These are phyloP conservation scores for Royoungia palumana DNA, from an alignment of 768 basidiomycete genomes.

Conservation along the genomic window DNA sequence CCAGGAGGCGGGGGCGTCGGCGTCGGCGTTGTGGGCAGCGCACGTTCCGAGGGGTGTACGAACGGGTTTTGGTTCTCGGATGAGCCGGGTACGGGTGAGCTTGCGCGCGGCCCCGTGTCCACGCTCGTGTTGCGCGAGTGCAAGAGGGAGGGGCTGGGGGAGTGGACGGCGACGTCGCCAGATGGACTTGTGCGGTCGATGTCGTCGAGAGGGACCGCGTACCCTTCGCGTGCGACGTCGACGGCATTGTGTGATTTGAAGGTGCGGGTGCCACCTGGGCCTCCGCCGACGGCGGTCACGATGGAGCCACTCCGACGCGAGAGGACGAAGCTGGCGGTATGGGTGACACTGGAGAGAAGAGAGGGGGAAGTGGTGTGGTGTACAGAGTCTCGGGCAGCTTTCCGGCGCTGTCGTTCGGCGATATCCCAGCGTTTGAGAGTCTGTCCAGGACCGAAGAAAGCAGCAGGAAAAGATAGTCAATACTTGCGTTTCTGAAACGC, in stretches of 20 bases:
- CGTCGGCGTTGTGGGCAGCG: constrained; percentile 4
- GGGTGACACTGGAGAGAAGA: constrained; percentile 55
- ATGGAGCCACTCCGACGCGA: constrained; percentile 34
- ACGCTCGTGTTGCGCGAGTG: constrained; percentile 12
- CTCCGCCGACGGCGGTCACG: constrained; percentile 24
- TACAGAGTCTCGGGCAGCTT: constrained; percentile 60
- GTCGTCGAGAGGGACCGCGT: constrained; percentile 50
- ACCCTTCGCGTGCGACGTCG: constrained; percentile 34
- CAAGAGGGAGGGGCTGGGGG: constrained; percentile 17
- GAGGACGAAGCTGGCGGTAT: constrained; percentile 59
- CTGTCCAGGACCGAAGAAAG: constrained; percentile 35
- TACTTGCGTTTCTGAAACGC: neutral
- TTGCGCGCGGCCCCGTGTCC: neutral
- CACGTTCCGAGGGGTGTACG: constrained; percentile 28
- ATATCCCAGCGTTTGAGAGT: constrained; percentile 77
- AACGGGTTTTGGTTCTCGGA: constrained; percentile 54
- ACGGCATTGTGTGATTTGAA: constrained; percentile 51
- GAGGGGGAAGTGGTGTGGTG: constrained; percentile 34
- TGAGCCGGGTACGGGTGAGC: neutral
- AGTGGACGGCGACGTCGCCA: constrained; percentile 36
- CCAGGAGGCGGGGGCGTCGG: neutral
- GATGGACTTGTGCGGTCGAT: constrained; percentile 38
- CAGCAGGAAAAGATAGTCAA: neutral
- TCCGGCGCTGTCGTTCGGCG: constrained; percentile 72
- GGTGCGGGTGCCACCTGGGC: constrained; percentile 36